Percentiles rank a stretch among this genome's conserved stretches.
phyloP scores from a whole-genome alignment of 768 basidiomycete species.

The Clitopilus passeckerianus region DNA sequence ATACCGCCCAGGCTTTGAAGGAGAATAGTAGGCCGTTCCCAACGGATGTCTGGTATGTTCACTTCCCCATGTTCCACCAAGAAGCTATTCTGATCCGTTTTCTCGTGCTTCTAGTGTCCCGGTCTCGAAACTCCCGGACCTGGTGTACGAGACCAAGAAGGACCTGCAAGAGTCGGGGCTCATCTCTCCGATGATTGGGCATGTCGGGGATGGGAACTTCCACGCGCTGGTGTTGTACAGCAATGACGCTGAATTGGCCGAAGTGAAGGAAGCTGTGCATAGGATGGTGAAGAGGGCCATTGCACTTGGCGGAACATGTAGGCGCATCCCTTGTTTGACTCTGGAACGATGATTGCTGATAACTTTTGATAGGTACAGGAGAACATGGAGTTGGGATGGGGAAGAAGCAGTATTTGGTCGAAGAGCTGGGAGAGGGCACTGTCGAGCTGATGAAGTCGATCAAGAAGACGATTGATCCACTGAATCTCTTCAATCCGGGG shows the following conservation, averaged over 20 bases:
- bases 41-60: constrained; percentile 69
- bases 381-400: constrained; percentile 89
- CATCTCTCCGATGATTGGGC: constrained; percentile 63
- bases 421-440: constrained; percentile 80
- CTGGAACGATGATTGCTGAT: background rate
- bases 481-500: constrained; percentile 77
- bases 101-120: constrained; percentile 39
- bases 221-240: constrained; percentile 57
- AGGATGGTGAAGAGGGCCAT: constrained; percentile 67
- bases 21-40: constrained; percentile 57
- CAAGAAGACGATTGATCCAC: constrained; percentile 71
- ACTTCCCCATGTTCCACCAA: background rate
- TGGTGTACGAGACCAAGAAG: constrained; percentile 65
- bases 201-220: constrained; percentile 67
- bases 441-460: constrained; percentile 81
- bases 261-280: constrained; percentile 40
- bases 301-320: constrained; percentile 69
- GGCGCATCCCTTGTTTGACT: constrained; percentile 11
- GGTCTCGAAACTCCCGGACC: constrained; percentile 57
- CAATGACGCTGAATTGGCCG: constrained; percentile 44
- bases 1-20: constrained; percentile 48
- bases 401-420: constrained; percentile 73
- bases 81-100: background rate
- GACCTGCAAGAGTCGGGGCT: constrained; percentile 58
- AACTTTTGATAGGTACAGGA: constrained; percentile 47